Percentiles rank a stretch among this genome's conserved stretches.
These are phyloP conservation scores for Schoenoplectus tabernaemontani DNA, from an alignment of 202 grass and related monocot genomes.

Conservation along the genomic window DNA sequence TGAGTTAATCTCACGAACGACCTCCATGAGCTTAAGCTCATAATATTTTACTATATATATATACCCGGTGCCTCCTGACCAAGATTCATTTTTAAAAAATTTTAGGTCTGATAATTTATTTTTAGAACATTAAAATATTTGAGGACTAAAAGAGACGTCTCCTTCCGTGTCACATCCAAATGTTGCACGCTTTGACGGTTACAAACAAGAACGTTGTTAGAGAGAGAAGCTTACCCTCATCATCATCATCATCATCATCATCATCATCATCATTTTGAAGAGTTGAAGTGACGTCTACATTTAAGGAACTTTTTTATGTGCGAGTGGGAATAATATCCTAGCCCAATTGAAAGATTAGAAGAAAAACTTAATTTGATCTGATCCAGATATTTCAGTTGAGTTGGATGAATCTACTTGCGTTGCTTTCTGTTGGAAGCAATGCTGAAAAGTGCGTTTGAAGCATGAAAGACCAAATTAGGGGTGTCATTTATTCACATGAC, in stretches of 20 bases:
- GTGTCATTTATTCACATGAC: too few species aligned
- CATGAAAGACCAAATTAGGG: too few species aligned
- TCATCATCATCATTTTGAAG: too few species aligned
- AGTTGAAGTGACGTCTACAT: background rate
- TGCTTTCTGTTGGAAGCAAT: background rate
- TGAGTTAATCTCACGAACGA: too few species aligned
- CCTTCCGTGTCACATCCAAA: background rate
- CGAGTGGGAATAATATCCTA: background rate
- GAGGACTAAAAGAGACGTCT: background rate
- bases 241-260: background rate
- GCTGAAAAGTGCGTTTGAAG: background rate
- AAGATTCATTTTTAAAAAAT: background rate
- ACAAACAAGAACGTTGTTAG: background rate
- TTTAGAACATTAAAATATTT: background rate
- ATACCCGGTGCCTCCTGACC: background rate
- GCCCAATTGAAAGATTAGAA: background rate
- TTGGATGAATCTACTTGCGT: background rate
- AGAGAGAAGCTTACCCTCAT: background rate
- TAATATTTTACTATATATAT: too few species aligned
- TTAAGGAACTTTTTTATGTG: background rate
- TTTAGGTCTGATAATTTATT: background rate
- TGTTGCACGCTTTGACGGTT: background rate
- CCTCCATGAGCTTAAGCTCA: too few species aligned
- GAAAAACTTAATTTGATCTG: background rate
- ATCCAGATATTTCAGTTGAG: background rate